Evolutionary conservation across 2,329 filamentous ascomycete species (phyloP).

Genomic region (Colletotrichum eremochloae): DNA sequence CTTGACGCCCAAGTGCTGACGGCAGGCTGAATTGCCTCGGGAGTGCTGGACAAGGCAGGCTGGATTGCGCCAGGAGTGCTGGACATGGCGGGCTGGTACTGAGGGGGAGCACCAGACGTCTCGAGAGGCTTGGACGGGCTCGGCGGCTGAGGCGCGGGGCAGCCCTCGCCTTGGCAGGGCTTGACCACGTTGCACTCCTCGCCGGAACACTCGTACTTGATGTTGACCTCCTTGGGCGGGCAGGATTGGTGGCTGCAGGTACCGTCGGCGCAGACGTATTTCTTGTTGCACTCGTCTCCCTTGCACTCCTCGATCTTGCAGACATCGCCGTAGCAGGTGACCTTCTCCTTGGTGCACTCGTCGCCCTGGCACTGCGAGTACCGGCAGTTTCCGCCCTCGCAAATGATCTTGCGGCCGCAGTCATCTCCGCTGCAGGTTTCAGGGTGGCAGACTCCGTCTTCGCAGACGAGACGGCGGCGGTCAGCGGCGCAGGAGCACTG

Average conservation of each 20-base stretch:
- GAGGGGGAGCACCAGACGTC: neutral
- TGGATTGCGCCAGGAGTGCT: neutral
- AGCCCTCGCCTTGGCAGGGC: slow-evolving; percentile 48
- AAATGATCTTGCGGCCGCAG: slow-evolving; percentile 25
- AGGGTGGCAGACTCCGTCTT: slow-evolving; percentile 37
- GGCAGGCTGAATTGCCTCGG: too few relatives aligned
- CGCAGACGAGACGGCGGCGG: slow-evolving; percentile 48
- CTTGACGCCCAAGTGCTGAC: too few relatives aligned
- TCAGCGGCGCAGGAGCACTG: slow-evolving; percentile 52
- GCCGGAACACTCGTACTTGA: slow-evolving; percentile 53
- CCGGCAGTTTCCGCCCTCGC: slow-evolving; percentile 25
- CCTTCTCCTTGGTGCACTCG: slow-evolving; percentile 32
- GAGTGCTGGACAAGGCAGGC: neutral
- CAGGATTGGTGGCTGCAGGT: slow-evolving; percentile 46
- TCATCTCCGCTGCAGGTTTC: slow-evolving; percentile 41
- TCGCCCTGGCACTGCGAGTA: slow-evolving; percentile 31
- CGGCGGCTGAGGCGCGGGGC: slow-evolving; percentile 46
- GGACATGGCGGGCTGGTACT: neutral
- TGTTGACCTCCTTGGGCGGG: slow-evolving; percentile 44
- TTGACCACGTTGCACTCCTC: slow-evolving; percentile 49
- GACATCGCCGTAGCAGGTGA: slow-evolving; percentile 38
- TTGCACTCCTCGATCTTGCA: slow-evolving; percentile 50
- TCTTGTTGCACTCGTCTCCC: slow-evolving; percentile 47
- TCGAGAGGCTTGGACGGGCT: neutral
- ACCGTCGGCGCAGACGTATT: slow-evolving; percentile 44